Conservation (phyloP, 2,329 filamentous ascomycete species). For the Aspergillus ochraceus region DNA sequence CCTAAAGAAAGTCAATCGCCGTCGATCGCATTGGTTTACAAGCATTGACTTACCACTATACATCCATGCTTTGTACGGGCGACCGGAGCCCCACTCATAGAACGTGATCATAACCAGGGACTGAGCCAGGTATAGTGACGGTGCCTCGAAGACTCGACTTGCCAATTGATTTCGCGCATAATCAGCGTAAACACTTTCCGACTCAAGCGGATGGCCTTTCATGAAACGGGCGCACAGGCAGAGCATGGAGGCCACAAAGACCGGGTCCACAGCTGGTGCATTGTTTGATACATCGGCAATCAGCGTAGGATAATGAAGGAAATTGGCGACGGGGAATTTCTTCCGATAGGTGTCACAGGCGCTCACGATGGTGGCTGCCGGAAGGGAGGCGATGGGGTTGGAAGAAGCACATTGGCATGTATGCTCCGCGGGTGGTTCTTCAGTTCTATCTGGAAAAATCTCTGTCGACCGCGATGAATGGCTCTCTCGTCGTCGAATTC, state of each 20-base stretch:
- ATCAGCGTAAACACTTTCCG: constrained; percentile 32
- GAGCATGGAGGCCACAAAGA: constrained; percentile 35
- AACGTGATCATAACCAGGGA: constrained; percentile 38
- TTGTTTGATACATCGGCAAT: constrained; percentile 35
- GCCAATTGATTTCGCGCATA: constrained; percentile 34
- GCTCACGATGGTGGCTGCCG: constrained; percentile 31
- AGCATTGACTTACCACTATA: constrained; percentile 32
- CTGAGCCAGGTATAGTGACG: constrained; percentile 36
- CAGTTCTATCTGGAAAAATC: not conserved
- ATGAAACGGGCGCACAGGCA: constrained; percentile 38
- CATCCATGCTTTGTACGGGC: constrained; percentile 41
- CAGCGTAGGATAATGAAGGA: constrained; percentile 38
- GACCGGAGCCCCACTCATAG: constrained; percentile 38
- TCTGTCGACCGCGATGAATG: not conserved
- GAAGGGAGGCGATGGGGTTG: constrained; percentile 24
- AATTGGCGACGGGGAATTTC: constrained; percentile 39
- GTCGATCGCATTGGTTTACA: not conserved
- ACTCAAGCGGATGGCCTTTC: constrained; percentile 21
- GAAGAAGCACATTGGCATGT: not conserved
- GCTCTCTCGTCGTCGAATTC: not conserved
- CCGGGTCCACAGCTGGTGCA: constrained; percentile 30
- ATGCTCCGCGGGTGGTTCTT: not conserved
- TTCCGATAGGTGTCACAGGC: constrained; percentile 38
- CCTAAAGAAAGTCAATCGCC: constrained; percentile 16
- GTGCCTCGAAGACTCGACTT: constrained; percentile 32